Evolutionary conservation across 108 stramenopile species (phyloP), one percentile per base, ranked within the genome.

Genomic region (Skeletonema menzelii): DNA sequence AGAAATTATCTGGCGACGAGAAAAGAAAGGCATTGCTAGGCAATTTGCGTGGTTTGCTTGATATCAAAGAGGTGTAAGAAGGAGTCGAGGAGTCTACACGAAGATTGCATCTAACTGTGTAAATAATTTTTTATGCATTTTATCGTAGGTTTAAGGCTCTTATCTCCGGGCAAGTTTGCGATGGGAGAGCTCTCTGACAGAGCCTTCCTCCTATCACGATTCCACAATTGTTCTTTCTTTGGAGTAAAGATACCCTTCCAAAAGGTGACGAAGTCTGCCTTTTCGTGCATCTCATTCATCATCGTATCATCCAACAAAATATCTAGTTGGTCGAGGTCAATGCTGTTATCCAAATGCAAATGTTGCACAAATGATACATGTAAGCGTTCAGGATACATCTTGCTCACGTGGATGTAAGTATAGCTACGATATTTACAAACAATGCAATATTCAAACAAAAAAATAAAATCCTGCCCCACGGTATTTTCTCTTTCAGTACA

Each of bases 1-100:
- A 84, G 40, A 83, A 83, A 27, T 67, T 87, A 15, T 62, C 65
- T 24, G 75, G 75, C 19, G 71, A 83, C 14, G 85, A 86, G 63
- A 83, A 76, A 63, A 38, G 79, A 22, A 77, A 80, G 66, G 82
- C 85, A 12, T 66, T 72, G 17, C 44, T 85, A 19, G 65, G 79
- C 4, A 77, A 82, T 46, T 49, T 85, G 27, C 30, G 73, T 11
- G 77, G 68, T 17, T 60, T 85, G n/a, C 38, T 75, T 27, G 42
- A 80, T 8, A 73, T 80, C 46, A 69, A 79, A 14, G 67, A 75
- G 49, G 49, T 24, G 49, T 53, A 53, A 53, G 49, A 42, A 4
- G 6, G 20, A 22, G 22, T 22, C 1, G 6, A 22, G 49, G 22
- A 10, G 8, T 22, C n/a, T 22, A 5, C 49, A 53, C 1, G n/a